Conservation (phyloP, 495 filamentous ascomycete species). For the Aspergillus baeticus region DNA sequence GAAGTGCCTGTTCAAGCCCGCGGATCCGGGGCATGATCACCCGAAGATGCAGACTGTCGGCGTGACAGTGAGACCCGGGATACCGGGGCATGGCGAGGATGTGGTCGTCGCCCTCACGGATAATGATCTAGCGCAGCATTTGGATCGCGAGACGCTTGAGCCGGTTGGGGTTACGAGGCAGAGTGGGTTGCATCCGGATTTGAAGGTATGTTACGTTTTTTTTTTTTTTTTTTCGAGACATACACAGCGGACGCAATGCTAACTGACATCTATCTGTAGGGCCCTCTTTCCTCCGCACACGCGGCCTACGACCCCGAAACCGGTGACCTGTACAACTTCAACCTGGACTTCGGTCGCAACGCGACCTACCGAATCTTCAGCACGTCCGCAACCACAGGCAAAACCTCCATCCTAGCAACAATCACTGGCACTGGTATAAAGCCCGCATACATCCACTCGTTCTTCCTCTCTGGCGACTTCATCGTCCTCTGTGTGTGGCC, state of each 20-base stretch:
- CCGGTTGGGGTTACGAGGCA: constrained; percentile 13
- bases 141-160: constrained; percentile 14
- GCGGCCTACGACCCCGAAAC: constrained; percentile 10
- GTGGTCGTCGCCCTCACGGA: constrained; percentile 11
- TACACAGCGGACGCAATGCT: too few species aligned
- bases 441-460: constrained; percentile 16
- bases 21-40: background rate
- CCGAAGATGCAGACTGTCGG: constrained; percentile 3
- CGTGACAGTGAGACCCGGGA: constrained; percentile 13
- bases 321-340: constrained; percentile 17
- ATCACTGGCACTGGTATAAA: constrained; percentile 7
- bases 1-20: constrained; percentile 6
- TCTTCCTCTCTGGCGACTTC: constrained; percentile 15
- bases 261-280: background rate
- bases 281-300: constrained; percentile 16
- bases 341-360: constrained; percentile 9
- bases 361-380: constrained; percentile 17
- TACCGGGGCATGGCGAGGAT: constrained; percentile 8
- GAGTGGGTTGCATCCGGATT: constrained; percentile 6
- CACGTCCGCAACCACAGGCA: constrained; percentile 8
- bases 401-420: constrained; percentile 15
- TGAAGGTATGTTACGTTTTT: constrained; percentile 4
- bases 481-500: constrained; percentile 18
- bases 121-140: constrained; percentile 6
- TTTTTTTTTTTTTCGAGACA: background rate